Evolutionary conservation across 2,329 filamentous ascomycete species (phyloP).

Genomic region (Alternaria triticina): DNA sequence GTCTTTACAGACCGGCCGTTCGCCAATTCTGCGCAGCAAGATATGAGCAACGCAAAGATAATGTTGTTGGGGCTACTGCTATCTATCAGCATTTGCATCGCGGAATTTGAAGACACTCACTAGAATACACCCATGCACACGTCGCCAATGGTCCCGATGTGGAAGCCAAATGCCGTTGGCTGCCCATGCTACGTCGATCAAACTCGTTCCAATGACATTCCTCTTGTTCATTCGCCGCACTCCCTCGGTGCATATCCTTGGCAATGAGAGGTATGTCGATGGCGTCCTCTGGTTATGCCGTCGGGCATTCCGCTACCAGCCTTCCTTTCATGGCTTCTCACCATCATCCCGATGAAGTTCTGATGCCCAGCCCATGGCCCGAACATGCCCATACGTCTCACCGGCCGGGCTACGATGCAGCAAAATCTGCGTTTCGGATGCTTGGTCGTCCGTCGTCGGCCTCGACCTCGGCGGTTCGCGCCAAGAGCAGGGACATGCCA

Average conservation of each 20-base stretch:
- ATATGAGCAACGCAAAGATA: not conserved
- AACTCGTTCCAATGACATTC: not conserved
- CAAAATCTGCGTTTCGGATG: not conserved
- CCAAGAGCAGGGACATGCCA: not conserved
- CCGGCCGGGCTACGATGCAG: not conserved
- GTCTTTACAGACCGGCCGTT: not conserved
- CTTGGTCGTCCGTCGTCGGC: not conserved
- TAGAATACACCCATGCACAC: no score
- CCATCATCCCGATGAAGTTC: not conserved
- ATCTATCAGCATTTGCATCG: not conserved
- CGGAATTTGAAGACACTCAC: not conserved
- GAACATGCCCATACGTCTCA: not conserved
- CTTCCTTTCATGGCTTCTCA: not conserved
- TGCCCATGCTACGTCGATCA: not conserved
- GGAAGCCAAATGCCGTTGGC: not conserved
- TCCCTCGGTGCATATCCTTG: not conserved
- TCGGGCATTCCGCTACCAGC: not conserved
- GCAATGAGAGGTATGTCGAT: not conserved
- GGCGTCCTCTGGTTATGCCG: not conserved
- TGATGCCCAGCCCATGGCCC: not conserved
- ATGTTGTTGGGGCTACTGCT: not conserved
- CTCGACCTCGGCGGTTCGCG: not conserved
- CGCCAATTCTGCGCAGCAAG: not conserved
- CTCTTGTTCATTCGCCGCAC: not conserved
- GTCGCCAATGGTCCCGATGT: not conserved